Base-by-base conservation (phyloP, 192 early-diverging fungal species). In the Backusella tuberculispora region DNA sequence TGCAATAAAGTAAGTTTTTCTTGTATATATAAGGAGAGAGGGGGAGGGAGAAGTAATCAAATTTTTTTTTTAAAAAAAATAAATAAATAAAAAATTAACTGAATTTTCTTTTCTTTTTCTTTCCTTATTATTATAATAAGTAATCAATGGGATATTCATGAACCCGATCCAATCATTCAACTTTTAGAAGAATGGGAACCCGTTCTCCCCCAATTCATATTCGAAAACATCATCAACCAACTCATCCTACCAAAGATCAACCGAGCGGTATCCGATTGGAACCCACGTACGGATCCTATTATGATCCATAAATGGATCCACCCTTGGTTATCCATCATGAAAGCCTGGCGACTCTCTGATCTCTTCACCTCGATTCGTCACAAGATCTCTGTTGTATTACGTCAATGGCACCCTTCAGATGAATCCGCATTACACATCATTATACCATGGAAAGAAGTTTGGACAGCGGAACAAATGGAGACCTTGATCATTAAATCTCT, bases 171-270 rank as follows among this genome's bases (percentile, higher is more conserved):
- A 0, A 75, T 92, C 7, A 88, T 94, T 29, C 68, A 78, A 17
- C 76, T 97, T 4, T 72, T 97, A 9, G 92, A 94, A 73, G 79
- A 82, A 19, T 97, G 94, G 94, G 60, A 80, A 15, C 84, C 87
- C 5, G 17, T 93, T 0, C 73, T 95, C 14, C 95, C 95, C 1
- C 71, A 65, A 9, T 97, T 93, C 83, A 84, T 97, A 37, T 85
- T 84, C 19, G 83, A 88, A 66, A 93, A 94, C 76, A 90, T 95
- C 17, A 78, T 95, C 17, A 85, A 91, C 38, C 94, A 95, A 74
- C 87, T 95, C 17, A 80, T 97, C 9, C 45, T 95, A 42, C 95
- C 95, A 12, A 97, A 97, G 72, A 83, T 97, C 3, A 69, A 73
- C 6, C 79, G 81, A 40, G 87, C 85, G 13, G 81, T 97, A 7